Evolutionary conservation across 768 basidiomycete species (phyloP).

Genomic region (Hygrophorus russula): DNA sequence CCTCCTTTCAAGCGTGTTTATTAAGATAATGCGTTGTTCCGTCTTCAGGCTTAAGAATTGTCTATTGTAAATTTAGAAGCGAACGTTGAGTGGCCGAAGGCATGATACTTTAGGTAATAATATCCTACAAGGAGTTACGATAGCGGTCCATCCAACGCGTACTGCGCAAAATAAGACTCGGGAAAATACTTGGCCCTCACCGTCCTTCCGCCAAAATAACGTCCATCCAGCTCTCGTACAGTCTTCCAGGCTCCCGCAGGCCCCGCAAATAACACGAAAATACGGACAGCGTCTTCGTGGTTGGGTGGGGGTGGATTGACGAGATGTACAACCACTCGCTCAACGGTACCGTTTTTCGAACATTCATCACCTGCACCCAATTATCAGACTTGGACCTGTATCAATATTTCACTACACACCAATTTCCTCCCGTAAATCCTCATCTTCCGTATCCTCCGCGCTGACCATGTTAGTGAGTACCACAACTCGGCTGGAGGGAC

Average conservation of each 20-base stretch:
- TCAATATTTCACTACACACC: conserved; percentile 33
- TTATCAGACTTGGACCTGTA: not conserved
- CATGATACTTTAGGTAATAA: not conserved
- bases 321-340: conserved; percentile 77
- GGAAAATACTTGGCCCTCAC: conserved; percentile 79
- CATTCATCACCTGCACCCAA: conserved; percentile 67
- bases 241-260: conserved; percentile 95
- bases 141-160: conserved; percentile 38
- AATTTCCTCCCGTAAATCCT: conserved; percentile 78
- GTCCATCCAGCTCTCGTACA: conserved; percentile 84
- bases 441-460: conserved; percentile 74
- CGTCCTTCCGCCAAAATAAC: conserved; percentile 81
- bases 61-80: not conserved
- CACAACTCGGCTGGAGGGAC: conserved; percentile 55
- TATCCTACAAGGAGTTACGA: conserved; percentile 4
- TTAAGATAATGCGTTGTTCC: conserved; percentile 24
- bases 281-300: conserved; percentile 75
- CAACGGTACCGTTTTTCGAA: conserved; percentile 83
- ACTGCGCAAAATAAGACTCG: conserved; percentile 40
- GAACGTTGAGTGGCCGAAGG: not conserved
- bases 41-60: not conserved
- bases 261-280: conserved; percentile 87
- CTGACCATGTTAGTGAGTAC: conserved; percentile 87
- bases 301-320: conserved; percentile 55
- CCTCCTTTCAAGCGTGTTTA: conserved; percentile 98